Percentiles rank a stretch among this genome's conserved stretches.
Conservation (phyloP, 1,284 basidiomycete species). For the Cryptococcus deneoformans region DNA sequence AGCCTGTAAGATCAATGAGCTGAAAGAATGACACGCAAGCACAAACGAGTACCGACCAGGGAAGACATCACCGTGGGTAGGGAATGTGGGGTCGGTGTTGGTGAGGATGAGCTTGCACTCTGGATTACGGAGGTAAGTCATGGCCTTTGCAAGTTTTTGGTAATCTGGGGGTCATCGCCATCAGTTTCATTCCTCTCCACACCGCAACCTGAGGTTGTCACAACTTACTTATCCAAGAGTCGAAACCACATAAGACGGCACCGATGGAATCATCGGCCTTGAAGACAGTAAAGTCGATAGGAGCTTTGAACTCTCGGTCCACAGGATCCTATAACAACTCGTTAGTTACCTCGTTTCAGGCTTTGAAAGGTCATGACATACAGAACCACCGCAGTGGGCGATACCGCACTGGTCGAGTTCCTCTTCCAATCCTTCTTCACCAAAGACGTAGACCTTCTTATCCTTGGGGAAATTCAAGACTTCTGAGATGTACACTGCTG, state of each 20-base stretch:
- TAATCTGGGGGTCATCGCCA: constrained; percentile 59
- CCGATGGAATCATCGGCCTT: constrained; percentile 73
- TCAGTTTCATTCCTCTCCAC: too few species aligned
- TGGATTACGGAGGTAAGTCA: constrained; percentile 80
- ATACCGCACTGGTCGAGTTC: constrained; percentile 85
- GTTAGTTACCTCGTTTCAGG: background rate
- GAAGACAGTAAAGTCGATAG: constrained; percentile 66
- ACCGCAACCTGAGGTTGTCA: too few species aligned
- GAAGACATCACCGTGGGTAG: constrained; percentile 70
- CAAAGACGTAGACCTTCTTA: constrained; percentile 95
- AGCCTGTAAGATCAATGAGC: constrained; percentile 33
- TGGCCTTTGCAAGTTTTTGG: constrained; percentile 90
- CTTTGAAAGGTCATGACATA: constrained; percentile 47
- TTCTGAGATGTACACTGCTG: constrained; percentile 87
- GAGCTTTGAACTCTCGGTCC: constrained; percentile 72
- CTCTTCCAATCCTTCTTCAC: constrained; percentile 88
- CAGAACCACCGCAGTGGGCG: constrained; percentile 78
- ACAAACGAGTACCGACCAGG: constrained; percentile 58
- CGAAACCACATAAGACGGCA: constrained; percentile 88
- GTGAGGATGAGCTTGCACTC: constrained; percentile 86
- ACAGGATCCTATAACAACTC: constrained; percentile 62
- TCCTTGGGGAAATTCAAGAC: constrained; percentile 84
- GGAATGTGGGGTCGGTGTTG: constrained; percentile 90
- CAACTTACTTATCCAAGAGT: constrained; percentile 46
- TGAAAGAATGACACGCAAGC: background rate